A percentile compares a stretch with the other conserved stretches of the same genome.
Conservation (phyloP, 1,284 basidiomycete species). For the Malassezia vespertilionis region DNA sequence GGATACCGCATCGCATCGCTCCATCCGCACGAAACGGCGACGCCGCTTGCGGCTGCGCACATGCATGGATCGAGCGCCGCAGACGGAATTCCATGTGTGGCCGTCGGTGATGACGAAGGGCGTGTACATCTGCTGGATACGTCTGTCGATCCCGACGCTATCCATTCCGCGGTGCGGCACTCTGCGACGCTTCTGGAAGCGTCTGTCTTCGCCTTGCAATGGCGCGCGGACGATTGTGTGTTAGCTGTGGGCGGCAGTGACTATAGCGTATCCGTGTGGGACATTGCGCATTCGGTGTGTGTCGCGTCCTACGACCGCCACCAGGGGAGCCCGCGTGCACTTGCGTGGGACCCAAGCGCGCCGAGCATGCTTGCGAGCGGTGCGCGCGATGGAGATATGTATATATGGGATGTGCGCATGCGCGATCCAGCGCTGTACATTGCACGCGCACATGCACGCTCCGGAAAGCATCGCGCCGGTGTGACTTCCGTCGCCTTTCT, state of each 20-base stretch:
- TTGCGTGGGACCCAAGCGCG: slow-evolving; percentile 34
- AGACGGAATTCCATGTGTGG: slow-evolving; percentile 35
- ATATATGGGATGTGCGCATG: slow-evolving; percentile 34
- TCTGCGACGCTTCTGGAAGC: slow-evolving; percentile 9
- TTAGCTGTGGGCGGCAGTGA: slow-evolving; percentile 36
- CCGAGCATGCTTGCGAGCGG: slow-evolving; percentile 35
- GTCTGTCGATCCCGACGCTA: slow-evolving; percentile 2
- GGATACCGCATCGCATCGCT: slow-evolving; percentile 21
- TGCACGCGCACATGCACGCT: slow-evolving; percentile 26
- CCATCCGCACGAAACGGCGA: slow-evolving; percentile 12
- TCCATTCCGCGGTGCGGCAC: slow-evolving; percentile 21
- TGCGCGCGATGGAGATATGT: slow-evolving; percentile 38
- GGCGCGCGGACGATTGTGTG: slow-evolving; percentile 35
- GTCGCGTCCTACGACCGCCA: slow-evolving; percentile 23
- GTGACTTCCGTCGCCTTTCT: slow-evolving; percentile 35
- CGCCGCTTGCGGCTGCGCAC: slow-evolving; percentile 31
- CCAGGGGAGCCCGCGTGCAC: slow-evolving; percentile 31
- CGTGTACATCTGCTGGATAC: slow-evolving; percentile 38
- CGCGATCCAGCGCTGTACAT: slow-evolving; percentile 27
- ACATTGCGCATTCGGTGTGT: slow-evolving; percentile 26
- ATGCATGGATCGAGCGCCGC: slow-evolving; percentile 26
- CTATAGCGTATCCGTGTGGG: slow-evolving; percentile 37
- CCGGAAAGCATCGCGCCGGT: slow-evolving; percentile 13
- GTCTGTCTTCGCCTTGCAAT: slow-evolving; percentile 36
- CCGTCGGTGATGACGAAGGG: slow-evolving; percentile 42